These are phyloP conservation scores for Cadophora gregata DNA, from an alignment of 2,329 filamentous ascomycete genomes.

Conservation along the genomic window DNA sequence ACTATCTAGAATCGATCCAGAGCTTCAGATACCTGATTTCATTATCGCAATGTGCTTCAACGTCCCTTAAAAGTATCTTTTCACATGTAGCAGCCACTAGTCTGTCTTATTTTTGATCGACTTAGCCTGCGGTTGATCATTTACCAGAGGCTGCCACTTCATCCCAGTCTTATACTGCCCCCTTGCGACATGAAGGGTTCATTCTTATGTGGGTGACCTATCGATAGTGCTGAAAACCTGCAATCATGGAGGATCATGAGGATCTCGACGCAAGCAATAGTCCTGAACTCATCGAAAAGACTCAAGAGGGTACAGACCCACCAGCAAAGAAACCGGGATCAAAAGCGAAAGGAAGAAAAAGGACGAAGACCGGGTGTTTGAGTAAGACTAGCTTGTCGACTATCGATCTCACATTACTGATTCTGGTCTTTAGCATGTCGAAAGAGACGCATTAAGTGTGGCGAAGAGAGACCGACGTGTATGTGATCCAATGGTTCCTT, in stretches of 20 bases:
- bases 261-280: conserved; percentile 13
- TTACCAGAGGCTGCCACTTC: not conserved
- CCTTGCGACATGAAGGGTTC: conserved; percentile 12
- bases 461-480: conserved; percentile 77
- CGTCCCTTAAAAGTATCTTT: not conserved
- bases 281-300: conserved; percentile 7
- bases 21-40: not conserved
- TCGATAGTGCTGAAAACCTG: not conserved
- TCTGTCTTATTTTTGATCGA: not conserved
- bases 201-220: not conserved
- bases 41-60: conserved; percentile 3
- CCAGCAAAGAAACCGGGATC: conserved; percentile 37
- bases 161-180: not conserved
- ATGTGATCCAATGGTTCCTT: not conserved
- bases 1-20: not conserved
- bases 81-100: not conserved
- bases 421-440: conserved; percentile 73
- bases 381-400: conserved; percentile 60
- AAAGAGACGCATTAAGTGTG: conserved; percentile 95
- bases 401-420: not conserved
- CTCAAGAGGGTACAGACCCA: conserved; percentile 24
- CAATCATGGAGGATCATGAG: conserved; percentile 16
- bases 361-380: conserved; percentile 81
- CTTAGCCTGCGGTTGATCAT: not conserved
- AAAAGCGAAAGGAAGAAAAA: conserved; percentile 36